Evolutionary conservation across 2,329 filamentous ascomycete species (phyloP), one percentile per base, ranked within the genome.

Genomic region (Exophiala calicioides): DNA sequence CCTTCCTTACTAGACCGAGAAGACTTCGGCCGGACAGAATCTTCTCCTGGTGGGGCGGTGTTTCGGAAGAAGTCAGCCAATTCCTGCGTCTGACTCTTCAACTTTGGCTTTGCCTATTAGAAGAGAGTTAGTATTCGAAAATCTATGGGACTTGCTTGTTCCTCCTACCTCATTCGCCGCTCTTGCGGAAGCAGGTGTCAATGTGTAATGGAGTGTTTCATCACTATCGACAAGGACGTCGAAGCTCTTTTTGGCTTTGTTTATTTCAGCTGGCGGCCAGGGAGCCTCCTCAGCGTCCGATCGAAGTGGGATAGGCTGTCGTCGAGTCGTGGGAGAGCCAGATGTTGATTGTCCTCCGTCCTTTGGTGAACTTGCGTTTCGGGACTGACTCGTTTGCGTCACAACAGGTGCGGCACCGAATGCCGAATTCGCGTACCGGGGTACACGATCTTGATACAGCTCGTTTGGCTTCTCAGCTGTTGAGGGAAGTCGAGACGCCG

Each of bases 141-240:
- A n/a, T n/a, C n/a, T n/a, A n/a, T n/a, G n/a, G n/a, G n/a, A n/a
- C n/a, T n/a, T n/a, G n/a, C n/a, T n/a, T n/a, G n/a, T 15, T 15
- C 29, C 18, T 73, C 79, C 70, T 70, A 87, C 85, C 65, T 88
- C 82, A 58, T 87, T 82, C 55, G 87, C 16, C 2, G 43, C 79
- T 51, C 86, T 83, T 79, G 91, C 88, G 57, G 78, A 87, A 61
- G 86, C 82, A 0, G 88, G 87, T 0, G 88, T 93, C 20, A 91
- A 73, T 1, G 88, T 91, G 64, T 86, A 91, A 58, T 88, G 87
- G 32, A 91, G 83, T 1, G 88, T 91, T 62, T 90, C 81, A 58
- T 89, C 85, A 64, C 87, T 90, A 46, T 87, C 81, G 53, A 93
- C 90, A 39, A 91, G 74, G 58, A 90, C 79, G 61, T 93, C 88